Conservation (phyloP, 768 basidiomycete genomes). For the Gyrodon lividus region DNA sequence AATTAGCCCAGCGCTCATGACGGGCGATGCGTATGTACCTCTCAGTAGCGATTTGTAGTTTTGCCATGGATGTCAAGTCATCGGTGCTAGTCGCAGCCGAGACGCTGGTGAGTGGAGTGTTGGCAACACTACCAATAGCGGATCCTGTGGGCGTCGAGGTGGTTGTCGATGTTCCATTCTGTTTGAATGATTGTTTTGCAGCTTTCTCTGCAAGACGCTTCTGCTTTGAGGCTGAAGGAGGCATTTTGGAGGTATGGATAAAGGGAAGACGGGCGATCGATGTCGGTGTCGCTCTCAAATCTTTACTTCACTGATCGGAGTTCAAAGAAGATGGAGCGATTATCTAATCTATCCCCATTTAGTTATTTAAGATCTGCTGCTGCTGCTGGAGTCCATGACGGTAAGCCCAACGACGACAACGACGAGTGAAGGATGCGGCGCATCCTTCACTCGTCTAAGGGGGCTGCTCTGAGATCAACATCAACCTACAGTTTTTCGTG, state of each 20-base stretch:
- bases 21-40: conserved; percentile 46
- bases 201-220: conserved; percentile 96
- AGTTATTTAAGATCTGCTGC: not conserved
- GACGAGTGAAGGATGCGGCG: too few relatives aligned
- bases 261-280: conserved; percentile 28
- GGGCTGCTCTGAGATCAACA: too few relatives aligned
- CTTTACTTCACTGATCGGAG: conserved; percentile 13
- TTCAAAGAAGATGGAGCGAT: conserved; percentile 17
- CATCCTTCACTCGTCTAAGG: too few relatives aligned
- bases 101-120: conserved; percentile 81
- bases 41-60: conserved; percentile 86
- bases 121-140: conserved; percentile 56
- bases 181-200: conserved; percentile 70
- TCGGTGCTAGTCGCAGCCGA: conserved; percentile 81
- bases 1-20: conserved; percentile 2
- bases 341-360: conserved; percentile 24
- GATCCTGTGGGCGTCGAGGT: conserved; percentile 66
- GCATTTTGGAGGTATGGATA: conserved; percentile 40
- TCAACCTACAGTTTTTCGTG: too few relatives aligned
- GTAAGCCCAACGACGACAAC: too few relatives aligned
- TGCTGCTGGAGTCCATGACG: too few relatives aligned
- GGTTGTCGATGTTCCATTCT: conserved; percentile 43
- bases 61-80: conserved; percentile 83
- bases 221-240: conserved; percentile 83
- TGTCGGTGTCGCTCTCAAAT: conserved; percentile 13